These are phyloP conservation scores for Boletus sp. DNA, from an alignment of 768 basidiomycete species.

Conservation along the genomic window DNA sequence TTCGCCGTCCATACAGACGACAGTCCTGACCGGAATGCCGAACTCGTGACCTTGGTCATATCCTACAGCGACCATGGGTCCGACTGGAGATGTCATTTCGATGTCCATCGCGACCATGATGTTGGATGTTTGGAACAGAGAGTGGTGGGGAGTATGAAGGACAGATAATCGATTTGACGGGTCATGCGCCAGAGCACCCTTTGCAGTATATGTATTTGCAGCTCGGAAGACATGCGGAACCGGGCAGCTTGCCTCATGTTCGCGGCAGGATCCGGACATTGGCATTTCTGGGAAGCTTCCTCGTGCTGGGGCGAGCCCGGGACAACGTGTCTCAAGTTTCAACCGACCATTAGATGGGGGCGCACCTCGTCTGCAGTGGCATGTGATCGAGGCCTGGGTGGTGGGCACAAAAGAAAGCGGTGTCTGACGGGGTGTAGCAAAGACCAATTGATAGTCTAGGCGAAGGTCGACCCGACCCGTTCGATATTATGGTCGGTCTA, in stretches of 20 bases:
- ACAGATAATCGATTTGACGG: constrained; percentile 17
- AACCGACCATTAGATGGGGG: constrained; percentile 2
- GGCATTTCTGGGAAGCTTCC: constrained; percentile 1
- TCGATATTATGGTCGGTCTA: neutral
- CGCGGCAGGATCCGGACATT: constrained; percentile 14
- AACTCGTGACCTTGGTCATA: constrained; percentile 20
- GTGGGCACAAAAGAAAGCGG: neutral
- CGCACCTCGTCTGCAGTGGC: neutral
- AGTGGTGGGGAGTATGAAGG: neutral
- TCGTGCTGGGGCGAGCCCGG: constrained; percentile 10
- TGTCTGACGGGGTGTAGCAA: neutral
- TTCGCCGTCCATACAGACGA: neutral
- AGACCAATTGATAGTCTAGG: neutral
- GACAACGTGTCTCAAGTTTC: constrained; percentile 11
- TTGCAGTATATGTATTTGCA: constrained; percentile 27
- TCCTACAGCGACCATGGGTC: constrained; percentile 26
- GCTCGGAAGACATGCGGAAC: constrained; percentile 25
- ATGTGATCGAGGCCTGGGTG: neutral
- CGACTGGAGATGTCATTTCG: constrained; percentile 33
- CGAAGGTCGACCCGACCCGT: neutral
- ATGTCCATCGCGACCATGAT: constrained; percentile 29
- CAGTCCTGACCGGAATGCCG: constrained; percentile 22
- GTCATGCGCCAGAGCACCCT: constrained; percentile 2
- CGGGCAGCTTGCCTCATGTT: constrained; percentile 31
- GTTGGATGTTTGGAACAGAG: neutral